Base-by-base conservation (phyloP, 176 grass and related monocot genomes). In the Alloteropsis semialata region DNA sequence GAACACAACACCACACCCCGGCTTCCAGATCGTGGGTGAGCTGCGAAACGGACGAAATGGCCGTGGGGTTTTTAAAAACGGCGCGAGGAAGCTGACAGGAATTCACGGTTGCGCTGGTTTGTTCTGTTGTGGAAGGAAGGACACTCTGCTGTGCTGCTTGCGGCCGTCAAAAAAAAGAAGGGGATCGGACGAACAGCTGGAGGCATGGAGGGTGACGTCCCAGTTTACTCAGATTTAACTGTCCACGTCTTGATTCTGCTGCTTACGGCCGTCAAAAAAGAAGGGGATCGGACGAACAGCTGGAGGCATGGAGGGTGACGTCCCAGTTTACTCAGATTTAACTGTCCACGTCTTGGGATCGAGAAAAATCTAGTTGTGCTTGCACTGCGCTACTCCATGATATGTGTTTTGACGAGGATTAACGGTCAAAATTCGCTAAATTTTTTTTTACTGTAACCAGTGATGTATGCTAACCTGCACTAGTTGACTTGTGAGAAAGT, bases 21-120 rank as follows among this genome's bases (percentile, higher is more conserved):
- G 4, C 57, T 67, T 83, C 70, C 70, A 75, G 82, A 77, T 84
- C 41, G 61, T n/a, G n/a, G n/a, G n/a, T n/a, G n/a, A n/a, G n/a
- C n/a, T n/a, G n/a, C n/a, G n/a, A n/a, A n/a, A n/a, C n/a, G n/a
- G n/a, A n/a, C n/a, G n/a, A n/a, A n/a, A n/a, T n/a, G n/a, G n/a
- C n/a, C n/a, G n/a, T n/a, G n/a, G n/a, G n/a, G n/a, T n/a, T n/a
- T n/a, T n/a, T n/a, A n/a, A n/a, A n/a, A 75, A 64, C 27, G 41
- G 27, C 4, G 17, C 18, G 44, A 38, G 5, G 50, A 25, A 64
- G 7, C 1, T n/a, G 37, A 50, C 25, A 42, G 13, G 21, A 29
- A 43, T 22, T 55, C 24, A 21, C 42, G 49, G n/a, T 24, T 42
- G 17, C 3, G 68, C 29, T 55, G 1, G 3, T 11, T 21, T 68